Evolutionary conservation across 1,284 basidiomycete species (phyloP), one percentile per base, ranked within the genome.

Genomic region (Sanghuangporus baumii): DNA sequence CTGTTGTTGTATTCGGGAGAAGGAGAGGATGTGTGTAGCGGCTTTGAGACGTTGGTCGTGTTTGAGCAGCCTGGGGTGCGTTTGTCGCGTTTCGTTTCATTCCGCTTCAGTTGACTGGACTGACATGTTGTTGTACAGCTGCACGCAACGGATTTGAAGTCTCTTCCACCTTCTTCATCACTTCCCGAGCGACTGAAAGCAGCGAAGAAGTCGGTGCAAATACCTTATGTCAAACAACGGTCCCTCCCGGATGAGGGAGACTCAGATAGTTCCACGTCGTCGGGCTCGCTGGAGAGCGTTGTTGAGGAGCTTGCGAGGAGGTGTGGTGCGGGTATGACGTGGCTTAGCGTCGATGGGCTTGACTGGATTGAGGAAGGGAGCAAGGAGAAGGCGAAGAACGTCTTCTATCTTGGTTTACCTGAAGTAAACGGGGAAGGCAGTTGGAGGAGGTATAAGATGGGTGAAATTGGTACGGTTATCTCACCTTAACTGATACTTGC

Each of bases 61-160:
- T 75, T 89, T 51, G 80, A 88, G 67, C 89, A 91, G 62, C 81
- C 84, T 31, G 87, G 87, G 37, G 89, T 90, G 72, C 67, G 82
- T 76, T 40, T 56, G 50, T 37, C 36, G 26, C 26, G 5, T 56
- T 37, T 51, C 12, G 18, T 18, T 23, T 9, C 48, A 11, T 26
- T 51, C 26, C n/a, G 36, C 46, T 51, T 3, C 50, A 26, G 64
- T 43, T 61, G n/a, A 40, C 52, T 46, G 58, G 59, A 18, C 23
- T 59, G 20, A 47, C 31, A 20, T 47, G 63, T 36, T 34, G 31
- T 34, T 37, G 52, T 47, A 37, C 40, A 90, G 89, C 75, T 88
- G 1, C 88, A 87, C 68, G 85, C 87, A 31, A 86, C 86, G 6
- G 88, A 91, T 74, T 75, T 91, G 37, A 85, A 85, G 38, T 72